Conservation (phyloP, 2,329 filamentous ascomycete species). For the Cladobotryum protrusum region DNA sequence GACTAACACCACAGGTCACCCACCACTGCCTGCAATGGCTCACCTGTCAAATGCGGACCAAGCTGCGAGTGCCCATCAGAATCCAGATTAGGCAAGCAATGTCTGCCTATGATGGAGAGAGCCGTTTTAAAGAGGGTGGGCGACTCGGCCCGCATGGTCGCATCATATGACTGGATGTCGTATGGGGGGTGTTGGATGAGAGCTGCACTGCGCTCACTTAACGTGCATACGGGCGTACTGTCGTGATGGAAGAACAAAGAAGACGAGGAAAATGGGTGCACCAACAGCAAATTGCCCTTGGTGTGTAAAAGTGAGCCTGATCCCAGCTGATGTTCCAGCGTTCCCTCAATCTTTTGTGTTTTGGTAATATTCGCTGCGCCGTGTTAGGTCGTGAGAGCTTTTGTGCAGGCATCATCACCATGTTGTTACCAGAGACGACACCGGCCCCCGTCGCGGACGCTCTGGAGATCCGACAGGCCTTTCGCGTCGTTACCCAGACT, state of each 20-base stretch:
- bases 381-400: neutral
- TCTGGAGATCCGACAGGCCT: conserved; percentile 19
- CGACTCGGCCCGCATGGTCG: conserved; percentile 12
- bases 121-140: conserved; percentile 4
- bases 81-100: neutral
- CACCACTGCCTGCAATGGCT: too few relatives aligned
- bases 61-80: neutral
- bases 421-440: conserved; percentile 6
- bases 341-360: too few relatives aligned
- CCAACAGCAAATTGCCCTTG: neutral
- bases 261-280: neutral
- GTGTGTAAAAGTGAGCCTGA: neutral
- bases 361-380: too few relatives aligned
- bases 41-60: too few relatives aligned
- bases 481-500: conserved; percentile 31
- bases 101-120: neutral
- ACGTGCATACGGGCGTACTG: neutral
- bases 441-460: conserved; percentile 12
- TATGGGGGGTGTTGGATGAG: neutral
- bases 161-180: conserved; percentile 15
- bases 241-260: neutral
- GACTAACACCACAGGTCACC: too few relatives aligned
- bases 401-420: neutral
- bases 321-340: neutral
- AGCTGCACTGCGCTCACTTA: neutral